Conservation (phyloP, 1,284 basidiomycete species). For the Papiliotrema laurentii region DNA sequence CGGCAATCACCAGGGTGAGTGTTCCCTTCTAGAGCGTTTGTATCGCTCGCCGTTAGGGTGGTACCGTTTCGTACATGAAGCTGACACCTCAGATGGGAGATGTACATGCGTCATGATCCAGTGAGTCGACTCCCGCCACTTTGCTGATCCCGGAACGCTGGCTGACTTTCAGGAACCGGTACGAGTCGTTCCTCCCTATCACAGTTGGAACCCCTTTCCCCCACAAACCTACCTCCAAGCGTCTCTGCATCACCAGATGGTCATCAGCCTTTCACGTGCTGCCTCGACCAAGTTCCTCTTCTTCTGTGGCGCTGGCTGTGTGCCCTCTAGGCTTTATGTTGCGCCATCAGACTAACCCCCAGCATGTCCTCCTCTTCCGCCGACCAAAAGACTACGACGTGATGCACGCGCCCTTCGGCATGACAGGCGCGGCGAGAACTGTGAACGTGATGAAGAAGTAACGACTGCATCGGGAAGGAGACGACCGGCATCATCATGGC, state of each 20-base stretch:
- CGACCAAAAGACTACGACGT: constrained; percentile 43
- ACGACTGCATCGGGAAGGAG: neutral
- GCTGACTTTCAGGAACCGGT: constrained; percentile 34
- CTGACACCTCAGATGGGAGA: constrained; percentile 42
- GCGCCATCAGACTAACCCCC: neutral
- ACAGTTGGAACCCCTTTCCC: neutral
- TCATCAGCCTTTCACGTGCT: neutral
- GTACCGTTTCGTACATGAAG: neutral
- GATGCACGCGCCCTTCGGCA: constrained; percentile 34
- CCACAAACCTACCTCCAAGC: neutral
- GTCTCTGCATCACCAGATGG: neutral
- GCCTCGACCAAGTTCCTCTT: neutral
- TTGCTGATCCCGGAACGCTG: neutral
- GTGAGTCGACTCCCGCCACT: constrained; percentile 28
- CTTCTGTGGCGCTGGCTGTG: neutral
- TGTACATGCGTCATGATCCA: constrained; percentile 50
- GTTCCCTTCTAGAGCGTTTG: neutral
- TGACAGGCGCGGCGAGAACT: constrained; percentile 16
- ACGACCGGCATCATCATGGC: neutral
- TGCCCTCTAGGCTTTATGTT: too few relatives aligned
- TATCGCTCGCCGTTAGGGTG: neutral
- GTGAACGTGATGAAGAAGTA: constrained; percentile 16
- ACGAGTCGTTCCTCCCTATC: neutral
- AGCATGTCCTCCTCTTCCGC: constrained; percentile 46
- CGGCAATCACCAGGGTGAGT: constrained; percentile 47